Conservation (phyloP, 805 yeast species). For the Saccharomycopsis guyanensis region DNA sequence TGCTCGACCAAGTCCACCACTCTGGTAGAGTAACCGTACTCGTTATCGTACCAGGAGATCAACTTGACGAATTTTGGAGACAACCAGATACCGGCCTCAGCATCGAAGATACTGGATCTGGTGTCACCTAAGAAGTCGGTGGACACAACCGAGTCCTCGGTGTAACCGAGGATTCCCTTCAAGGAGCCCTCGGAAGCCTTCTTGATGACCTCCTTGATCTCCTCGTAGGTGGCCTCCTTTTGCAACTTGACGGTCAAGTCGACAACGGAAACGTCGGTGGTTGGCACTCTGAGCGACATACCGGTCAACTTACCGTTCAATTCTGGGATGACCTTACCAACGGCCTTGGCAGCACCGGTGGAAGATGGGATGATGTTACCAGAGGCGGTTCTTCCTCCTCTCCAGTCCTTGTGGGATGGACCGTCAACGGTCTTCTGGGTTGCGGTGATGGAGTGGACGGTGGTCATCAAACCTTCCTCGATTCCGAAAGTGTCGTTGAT, state of each 20-base stretch:
- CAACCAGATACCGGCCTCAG: constrained; percentile 82
- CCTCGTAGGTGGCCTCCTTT: constrained; percentile 73
- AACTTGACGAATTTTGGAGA: constrained; percentile 87
- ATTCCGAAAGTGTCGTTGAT: constrained; percentile 80
- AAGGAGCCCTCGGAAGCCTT: constrained; percentile 69
- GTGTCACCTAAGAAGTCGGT: constrained; percentile 79
- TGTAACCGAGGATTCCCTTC: constrained; percentile 82
- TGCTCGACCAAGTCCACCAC: constrained; percentile 83
- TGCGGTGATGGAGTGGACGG: constrained; percentile 93
- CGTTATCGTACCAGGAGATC: constrained; percentile 93
- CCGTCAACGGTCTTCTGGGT: constrained; percentile 96
- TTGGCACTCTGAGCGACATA: constrained; percentile 90
- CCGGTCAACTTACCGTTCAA: constrained; percentile 92
- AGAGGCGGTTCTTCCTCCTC: constrained; percentile 96
- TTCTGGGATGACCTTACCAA: constrained; percentile 88
- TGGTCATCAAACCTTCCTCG: constrained; percentile 91
- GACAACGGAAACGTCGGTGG: constrained; percentile 88
- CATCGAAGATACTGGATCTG: constrained; percentile 85
- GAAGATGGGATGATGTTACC: constrained; percentile 94
- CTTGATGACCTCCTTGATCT: constrained; percentile 70
- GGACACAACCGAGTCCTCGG: constrained; percentile 88
- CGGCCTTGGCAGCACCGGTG: constrained; percentile 97
- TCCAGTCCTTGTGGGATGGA: constrained; percentile 97
- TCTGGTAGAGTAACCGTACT: constrained; percentile 94
- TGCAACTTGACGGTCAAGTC: constrained; percentile 81